These are phyloP conservation scores for Fragaria ananassa DNA, from an alignment of 306 rosid genomes.

Conservation along the genomic window DNA sequence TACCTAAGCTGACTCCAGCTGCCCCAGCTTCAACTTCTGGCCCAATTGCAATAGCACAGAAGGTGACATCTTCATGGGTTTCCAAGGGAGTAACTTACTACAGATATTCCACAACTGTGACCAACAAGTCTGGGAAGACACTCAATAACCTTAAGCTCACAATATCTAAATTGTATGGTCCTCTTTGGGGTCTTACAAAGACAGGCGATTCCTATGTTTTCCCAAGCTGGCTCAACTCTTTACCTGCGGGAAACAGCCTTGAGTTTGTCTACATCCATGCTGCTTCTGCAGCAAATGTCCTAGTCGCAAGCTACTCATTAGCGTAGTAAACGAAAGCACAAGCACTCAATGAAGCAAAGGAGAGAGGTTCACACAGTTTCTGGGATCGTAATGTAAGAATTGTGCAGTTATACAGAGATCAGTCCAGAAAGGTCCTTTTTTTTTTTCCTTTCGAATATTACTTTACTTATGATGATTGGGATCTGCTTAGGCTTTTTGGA, in stretches of 20 bases:
- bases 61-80: slow-evolving; percentile 72
- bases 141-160: slow-evolving; percentile 57
- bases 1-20: slow-evolving; percentile 52
- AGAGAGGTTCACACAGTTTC: slow-evolving; percentile 33
- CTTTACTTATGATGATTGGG: slow-evolving; percentile 51
- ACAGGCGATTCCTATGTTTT: slow-evolving; percentile 59
- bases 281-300: slow-evolving; percentile 66
- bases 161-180: slow-evolving; percentile 77
- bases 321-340: slow-evolving; percentile 34
- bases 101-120: slow-evolving; percentile 78
- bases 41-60: slow-evolving; percentile 61
- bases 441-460: slow-evolving; percentile 27
- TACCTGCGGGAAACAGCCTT: slow-evolving; percentile 75
- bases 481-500: slow-evolving; percentile 44
- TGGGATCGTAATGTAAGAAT: slow-evolving; percentile 43
- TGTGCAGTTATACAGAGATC: slow-evolving; percentile 68
- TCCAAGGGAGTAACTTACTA: slow-evolving; percentile 63
- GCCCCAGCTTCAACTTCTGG: slow-evolving; percentile 62
- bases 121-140: slow-evolving; percentile 72
- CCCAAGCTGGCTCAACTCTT: slow-evolving; percentile 78
- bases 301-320: slow-evolving; percentile 63
- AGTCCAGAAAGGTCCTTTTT: slow-evolving; percentile 37
- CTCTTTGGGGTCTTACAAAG: slow-evolving; percentile 86
- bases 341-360: slow-evolving; percentile 15
- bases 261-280: slow-evolving; percentile 96